Evolutionary conservation across 2,329 filamentous ascomycete species (phyloP), one percentile per base, ranked within the genome.

Genomic region (Geosmithia putterillii): DNA sequence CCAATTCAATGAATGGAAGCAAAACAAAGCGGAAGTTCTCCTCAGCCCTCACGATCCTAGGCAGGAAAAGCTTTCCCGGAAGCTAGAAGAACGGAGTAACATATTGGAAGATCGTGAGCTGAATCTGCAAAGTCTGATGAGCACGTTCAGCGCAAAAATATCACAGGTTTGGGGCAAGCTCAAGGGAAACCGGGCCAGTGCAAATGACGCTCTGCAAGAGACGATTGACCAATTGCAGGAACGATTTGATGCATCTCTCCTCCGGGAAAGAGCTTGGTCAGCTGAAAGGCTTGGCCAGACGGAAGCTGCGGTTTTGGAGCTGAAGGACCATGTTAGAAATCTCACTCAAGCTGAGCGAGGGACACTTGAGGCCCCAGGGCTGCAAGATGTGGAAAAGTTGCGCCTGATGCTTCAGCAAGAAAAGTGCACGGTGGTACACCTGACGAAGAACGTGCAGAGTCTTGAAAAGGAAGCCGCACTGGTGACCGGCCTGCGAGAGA

Each of bases 371-470:
- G 15, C 28, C 10, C 10, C 28, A 14, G 10, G 6, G 28, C 28
- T 12, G 28, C 28, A 32, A 14, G 18, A 43, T 10, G 38, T 41
- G 14, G 17, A 37, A 4, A n/a, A 44, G 28, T 34, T 44, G 14
- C 15, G 18, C 7, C 12, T 21, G 7, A 15, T 41, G 28, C 38
- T 44, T 9, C 18, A 44, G 22, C 14, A 28, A 21, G 43, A 41
- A 25, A 37, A 19, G 34, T 15, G n/a, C 15, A 38, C 18, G 7
- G 38, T 38, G 12, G n/a, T 19, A 20, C 20, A 36, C 20, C 34
- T 45, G 32, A 42, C 39, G 14, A 34, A 42, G n/a, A 34, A 45
- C 2, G 15, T 42, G 20, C 40, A 40, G 10, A 37, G 28, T 14
- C 28, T 32, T 32, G 28, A 32, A 32, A 12, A 32, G 10, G 28